Conservation (phyloP, 2,329 filamentous ascomycete genomes). For the Didymella exigua region DNA sequence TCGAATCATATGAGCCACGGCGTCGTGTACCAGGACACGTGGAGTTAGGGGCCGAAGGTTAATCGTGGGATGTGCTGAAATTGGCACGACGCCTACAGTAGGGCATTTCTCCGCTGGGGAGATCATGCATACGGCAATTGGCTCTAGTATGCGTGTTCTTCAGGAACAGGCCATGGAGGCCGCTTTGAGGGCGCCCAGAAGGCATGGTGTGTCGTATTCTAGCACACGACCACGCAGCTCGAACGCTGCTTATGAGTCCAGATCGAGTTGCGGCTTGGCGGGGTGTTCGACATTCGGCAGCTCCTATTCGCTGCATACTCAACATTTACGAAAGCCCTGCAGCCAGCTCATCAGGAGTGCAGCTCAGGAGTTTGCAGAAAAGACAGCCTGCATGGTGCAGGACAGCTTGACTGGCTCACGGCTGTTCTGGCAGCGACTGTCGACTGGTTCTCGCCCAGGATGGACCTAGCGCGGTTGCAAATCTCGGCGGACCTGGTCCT, state of each 20-base stretch:
- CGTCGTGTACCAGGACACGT: constrained; percentile 7
- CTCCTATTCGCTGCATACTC: constrained; percentile 15
- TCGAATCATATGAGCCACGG: constrained; percentile 3
- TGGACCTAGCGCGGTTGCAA: constrained; percentile 24
- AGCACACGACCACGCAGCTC: constrained; percentile 6
- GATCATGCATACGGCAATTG: constrained; percentile 9
- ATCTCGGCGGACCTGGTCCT: constrained; percentile 23
- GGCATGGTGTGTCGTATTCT: constrained; percentile 6
- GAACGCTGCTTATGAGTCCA: constrained; percentile 11
- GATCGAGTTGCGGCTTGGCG: constrained; percentile 19
- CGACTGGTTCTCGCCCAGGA: constrained; percentile 13
- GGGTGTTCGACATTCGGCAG: constrained; percentile 1
- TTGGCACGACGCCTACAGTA: constrained; percentile 13
- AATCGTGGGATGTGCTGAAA: constrained; percentile 20
- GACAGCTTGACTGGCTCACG: constrained; percentile 21
- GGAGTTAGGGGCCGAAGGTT: constrained; percentile 19
- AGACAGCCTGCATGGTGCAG: constrained; percentile 8
- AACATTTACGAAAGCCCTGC: constrained; percentile 10
- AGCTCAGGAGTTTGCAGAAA: constrained; percentile 26
- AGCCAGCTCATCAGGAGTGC: constrained; percentile 11
- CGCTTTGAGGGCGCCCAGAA: constrained; percentile 10
- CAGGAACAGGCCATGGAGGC: constrained; percentile 17
- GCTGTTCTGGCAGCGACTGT: constrained; percentile 10
- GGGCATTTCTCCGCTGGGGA: constrained; percentile 17
- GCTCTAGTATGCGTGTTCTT: constrained; percentile 6